Base-by-base conservation (phyloP, 2,329 filamentous ascomycete species). In the Endothia cerciana region DNA sequence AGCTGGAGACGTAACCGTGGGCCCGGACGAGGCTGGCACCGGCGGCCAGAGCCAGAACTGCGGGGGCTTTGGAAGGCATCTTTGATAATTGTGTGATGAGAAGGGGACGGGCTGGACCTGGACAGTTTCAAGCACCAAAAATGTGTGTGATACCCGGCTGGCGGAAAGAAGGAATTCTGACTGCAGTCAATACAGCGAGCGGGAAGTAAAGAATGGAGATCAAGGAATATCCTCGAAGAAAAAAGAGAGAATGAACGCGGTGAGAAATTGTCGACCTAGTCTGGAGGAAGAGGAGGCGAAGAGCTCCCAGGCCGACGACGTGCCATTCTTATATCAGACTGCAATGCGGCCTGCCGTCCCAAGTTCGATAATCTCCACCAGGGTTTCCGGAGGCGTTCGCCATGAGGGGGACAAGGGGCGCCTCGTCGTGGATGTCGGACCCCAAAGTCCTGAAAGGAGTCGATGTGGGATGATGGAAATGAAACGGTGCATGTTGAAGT, bases 1-100 rank as follows among this genome's bases (percentile, higher is more conserved):
- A 73, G n/a, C 72, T 69, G 22, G 67, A 68, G 60, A 76, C 74
- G 51, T 75, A 74, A 53, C 75, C 75, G 70, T 77, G 75, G 51
- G 70, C 70, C 28, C 69, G 63, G 59, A 72, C 70, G 47, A 66
- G 59, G 62, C 67, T 64, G 60, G 72, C 74, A 53, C 68, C 69
- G 49, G 65, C 64, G 59, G 65, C 65, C 59, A 67, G 53, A 38
- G 55, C 63, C 41, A 67, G 63, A 47, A 57, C 56, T 43, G 60
- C n/a, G 40, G 65, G 62, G 22, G 62, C 51, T 51, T 56, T 60
- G 62, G 62, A 22, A 66, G 65, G 62, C 65, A 67, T 67, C 47
- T 57, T 67, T 62, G 62, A 28, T 30, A n/a, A 22, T 19, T 15
- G 25, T 49, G 19, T 57, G 41, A 11, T 2, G 40, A 25, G 19